Conservation (phyloP, 805 yeast species). For the Metschnikowia cerradonensis region DNA sequence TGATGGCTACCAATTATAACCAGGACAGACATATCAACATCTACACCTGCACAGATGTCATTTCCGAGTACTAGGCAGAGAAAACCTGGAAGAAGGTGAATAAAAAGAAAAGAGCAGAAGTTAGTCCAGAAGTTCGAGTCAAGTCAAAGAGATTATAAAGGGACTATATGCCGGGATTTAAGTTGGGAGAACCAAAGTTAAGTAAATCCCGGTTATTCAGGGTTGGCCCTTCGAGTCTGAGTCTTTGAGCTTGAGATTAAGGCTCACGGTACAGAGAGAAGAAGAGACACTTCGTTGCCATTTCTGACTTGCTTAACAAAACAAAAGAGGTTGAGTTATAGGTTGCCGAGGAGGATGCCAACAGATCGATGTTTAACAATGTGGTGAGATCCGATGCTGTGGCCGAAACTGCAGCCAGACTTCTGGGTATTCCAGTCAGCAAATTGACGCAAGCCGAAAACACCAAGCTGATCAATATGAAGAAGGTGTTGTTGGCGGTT, state of each 20-base stretch:
- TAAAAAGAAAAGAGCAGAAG: too few species aligned
- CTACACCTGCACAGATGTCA: slow-evolving; percentile 41
- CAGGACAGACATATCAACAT: slow-evolving; percentile 72
- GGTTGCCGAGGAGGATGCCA: neutral
- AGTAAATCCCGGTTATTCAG: too few species aligned
- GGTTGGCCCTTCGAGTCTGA: too few species aligned
- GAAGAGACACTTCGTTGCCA: slow-evolving; percentile 95
- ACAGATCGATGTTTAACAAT: slow-evolving; percentile 69
- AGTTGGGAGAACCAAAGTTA: too few species aligned
- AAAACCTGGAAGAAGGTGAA: neutral
- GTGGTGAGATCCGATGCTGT: slow-evolving; percentile 86
- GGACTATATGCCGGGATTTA: too few species aligned
- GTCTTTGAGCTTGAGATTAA: slow-evolving; percentile 72
- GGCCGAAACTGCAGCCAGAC: slow-evolving; percentile 94
- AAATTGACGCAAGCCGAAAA: slow-evolving; percentile 95
- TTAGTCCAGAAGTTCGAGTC: too few species aligned
- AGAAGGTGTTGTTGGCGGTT: slow-evolving; percentile 73
- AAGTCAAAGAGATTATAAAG: too few species aligned
- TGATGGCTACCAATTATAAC: slow-evolving; percentile 78
- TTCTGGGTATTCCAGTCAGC: slow-evolving; percentile 94
- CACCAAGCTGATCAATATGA: slow-evolving; percentile 90
- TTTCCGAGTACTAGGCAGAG: slow-evolving; percentile 26
- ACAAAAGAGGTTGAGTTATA: slow-evolving; percentile 71
- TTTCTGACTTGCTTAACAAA: slow-evolving; percentile 80
- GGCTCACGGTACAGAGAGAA: slow-evolving; percentile 95